Evolutionary conservation across 768 basidiomycete genomes (phyloP), one percentile per base, ranked within the genome.

Genomic region (Phylloporus arenicola): DNA sequence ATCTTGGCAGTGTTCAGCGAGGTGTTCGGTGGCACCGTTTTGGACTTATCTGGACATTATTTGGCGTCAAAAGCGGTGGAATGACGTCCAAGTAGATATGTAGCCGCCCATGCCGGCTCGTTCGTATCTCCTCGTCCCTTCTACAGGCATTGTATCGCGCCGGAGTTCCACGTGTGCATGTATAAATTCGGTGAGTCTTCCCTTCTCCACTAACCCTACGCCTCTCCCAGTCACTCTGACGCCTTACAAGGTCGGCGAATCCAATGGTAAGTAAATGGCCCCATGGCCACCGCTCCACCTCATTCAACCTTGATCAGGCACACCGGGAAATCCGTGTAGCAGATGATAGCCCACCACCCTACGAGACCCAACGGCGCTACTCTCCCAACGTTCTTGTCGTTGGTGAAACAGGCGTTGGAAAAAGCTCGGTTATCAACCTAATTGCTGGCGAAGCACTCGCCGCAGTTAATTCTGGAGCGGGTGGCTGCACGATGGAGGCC

Each of bases 401-500:
- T 17, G 68, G 64, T 3, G 64, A 66, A 41, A 64, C 64, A 20
- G 64, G 64, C 6, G 59, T 40, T 1, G 64, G 69, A 17, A 76
- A 76, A 53, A 75, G 74, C 51, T 72, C 71, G 0, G 55, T 75
- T 25, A 52, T 75, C 45, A 76, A 75, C 54, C 63, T 76, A 57
- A 56, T 75, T 20, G 57, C 59, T 22, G 67, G 64, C 10, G 42
- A 56, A 3, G 25, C 54, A 8, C 41, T 59, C 2, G 72, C 72
- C 10, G 16, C 24, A 1, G 58, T 62, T 9, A 65, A 69, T n/a
- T 63, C 61, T 29, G 51, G 62, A 9, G 67, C 68, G 0, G 47
- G 41, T 0, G 74, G 72, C 5, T 71, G 67, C 56, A 77, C 75
- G 3, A 61, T 74, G 46, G 38, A 62, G 9, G 60, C 56, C 41